Base-by-base conservation (phyloP, 108 stramenopile genomes). In the Stephanodiscus triporus region DNA sequence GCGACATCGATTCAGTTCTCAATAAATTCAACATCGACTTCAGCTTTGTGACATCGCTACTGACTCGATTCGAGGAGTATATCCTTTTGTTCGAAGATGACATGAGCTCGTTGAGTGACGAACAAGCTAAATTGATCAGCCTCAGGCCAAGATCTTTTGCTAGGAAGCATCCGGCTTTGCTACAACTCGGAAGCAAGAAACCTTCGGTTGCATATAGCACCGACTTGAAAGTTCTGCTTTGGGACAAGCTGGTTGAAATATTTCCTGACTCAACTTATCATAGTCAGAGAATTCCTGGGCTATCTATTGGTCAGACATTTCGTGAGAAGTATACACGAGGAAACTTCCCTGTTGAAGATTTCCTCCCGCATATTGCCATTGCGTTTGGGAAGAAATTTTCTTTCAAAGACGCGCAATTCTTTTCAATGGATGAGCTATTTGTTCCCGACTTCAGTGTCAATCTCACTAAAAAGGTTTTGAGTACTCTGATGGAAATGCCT, bases 181-280 rank as follows among this genome's bases (percentile, higher is more conserved):
- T 75, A 13, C 74, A 75, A 62, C 53, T 75, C 29, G 74, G 74
- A 10, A 75, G 74, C 66, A 75, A 68, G 47, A 56, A 56, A 17
- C 27, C 66, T 42, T 67, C 59, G 17, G 42, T 57, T 27, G 24
- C 36, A 14, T 68, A 57, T 29, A 67, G 64, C 24, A 34, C 53
- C 7, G 37, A 75, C 5, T 57, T 75, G 27, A 75, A 58, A 22
- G 40, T 11, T 13, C 56, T 59, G 2, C 27, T 75, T n/a, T 75
- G 66, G 67, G 60, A 68, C 65, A 67, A 68, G 48, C 49, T 75
- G 47, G 58, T 57, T 19, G 22, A 20, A 22, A 34, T 23, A 1
- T 75, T 75, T 68, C 51, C 74, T 6, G 9, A 34, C 16, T 3
- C 74, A 37, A 75, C 57, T n/a, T 59, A 37, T 22, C 34, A 75